Conservation (phyloP, 179 eudicot species). For the Heliamphora pulchella region DNA sequence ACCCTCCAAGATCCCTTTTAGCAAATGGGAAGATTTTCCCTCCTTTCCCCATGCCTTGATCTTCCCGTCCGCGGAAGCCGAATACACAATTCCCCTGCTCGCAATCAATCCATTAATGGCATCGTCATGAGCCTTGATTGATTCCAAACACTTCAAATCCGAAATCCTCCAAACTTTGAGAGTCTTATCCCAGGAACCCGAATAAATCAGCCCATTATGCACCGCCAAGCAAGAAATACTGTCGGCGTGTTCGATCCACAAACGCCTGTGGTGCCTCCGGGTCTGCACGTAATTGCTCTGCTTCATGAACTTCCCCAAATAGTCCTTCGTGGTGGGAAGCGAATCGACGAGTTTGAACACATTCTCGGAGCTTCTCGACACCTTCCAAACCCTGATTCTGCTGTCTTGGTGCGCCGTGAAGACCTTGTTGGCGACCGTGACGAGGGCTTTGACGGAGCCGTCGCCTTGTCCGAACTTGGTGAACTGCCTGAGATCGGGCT, state of each 20-base stretch:
- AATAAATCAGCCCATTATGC: slow-evolving; percentile 55
- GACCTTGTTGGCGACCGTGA: slow-evolving; percentile 54
- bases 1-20: slow-evolving; percentile 52
- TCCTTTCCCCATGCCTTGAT: slow-evolving; percentile 77
- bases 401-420: slow-evolving; percentile 96
- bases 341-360: slow-evolving; percentile 63
- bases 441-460: slow-evolving; percentile 76
- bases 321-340: slow-evolving; percentile 71
- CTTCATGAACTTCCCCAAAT: slow-evolving; percentile 73
- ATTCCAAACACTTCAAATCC: slow-evolving; percentile 81
- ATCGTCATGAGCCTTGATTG: slow-evolving; percentile 78
- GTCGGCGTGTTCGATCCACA: slow-evolving; percentile 87
- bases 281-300: slow-evolving; percentile 79
- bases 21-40: slow-evolving; percentile 29
- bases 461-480: slow-evolving; percentile 68
- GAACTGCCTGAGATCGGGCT: slow-evolving; percentile 58
- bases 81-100: slow-evolving; percentile 47
- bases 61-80: slow-evolving; percentile 85
- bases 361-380: slow-evolving; percentile 66
- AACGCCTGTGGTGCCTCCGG: slow-evolving; percentile 44
- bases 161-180: slow-evolving; percentile 75
- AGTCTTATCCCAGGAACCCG: slow-evolving; percentile 92
- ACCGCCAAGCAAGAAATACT: slow-evolving; percentile 69
- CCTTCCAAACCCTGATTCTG: slow-evolving; percentile 86
- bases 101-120: slow-evolving; percentile 67